These are phyloP conservation scores for Athelia sp. DNA, from an alignment of 1,284 basidiomycete genomes.

Conservation along the genomic window DNA sequence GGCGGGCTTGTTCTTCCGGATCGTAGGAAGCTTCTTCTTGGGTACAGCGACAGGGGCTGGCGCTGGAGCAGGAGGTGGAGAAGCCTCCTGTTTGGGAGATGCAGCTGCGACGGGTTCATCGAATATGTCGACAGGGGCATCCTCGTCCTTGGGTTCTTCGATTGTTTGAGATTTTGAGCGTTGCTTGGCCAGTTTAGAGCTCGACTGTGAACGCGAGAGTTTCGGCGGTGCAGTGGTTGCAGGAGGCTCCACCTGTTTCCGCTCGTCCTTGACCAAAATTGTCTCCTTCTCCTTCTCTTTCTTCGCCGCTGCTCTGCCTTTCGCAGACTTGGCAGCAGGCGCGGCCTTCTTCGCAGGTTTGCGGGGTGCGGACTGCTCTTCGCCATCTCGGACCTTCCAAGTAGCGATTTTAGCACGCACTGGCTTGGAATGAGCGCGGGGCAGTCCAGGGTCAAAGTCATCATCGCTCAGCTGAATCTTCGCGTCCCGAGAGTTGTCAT, in stretches of 20 bases:
- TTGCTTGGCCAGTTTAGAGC: conserved; percentile 3
- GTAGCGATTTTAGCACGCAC: not conserved
- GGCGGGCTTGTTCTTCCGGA: conserved; percentile 63
- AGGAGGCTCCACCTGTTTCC: conserved; percentile 19
- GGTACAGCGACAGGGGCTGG: conserved; percentile 29
- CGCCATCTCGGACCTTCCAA: not conserved
- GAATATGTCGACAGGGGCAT: not conserved
- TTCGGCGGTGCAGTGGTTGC: not conserved
- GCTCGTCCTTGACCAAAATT: conserved; percentile 34
- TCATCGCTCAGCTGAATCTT: not conserved
- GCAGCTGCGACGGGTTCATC: not conserved
- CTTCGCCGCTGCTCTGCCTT: conserved; percentile 8
- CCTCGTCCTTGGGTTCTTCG: not conserved
- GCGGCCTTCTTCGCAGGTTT: not conserved
- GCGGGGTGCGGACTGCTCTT: conserved; percentile 3
- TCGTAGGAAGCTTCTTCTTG: conserved; percentile 64
- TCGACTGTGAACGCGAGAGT: conserved; percentile 4
- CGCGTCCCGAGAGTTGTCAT: conserved; percentile 9
- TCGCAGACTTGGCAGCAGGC: conserved; percentile 4
- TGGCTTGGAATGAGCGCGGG: not conserved
- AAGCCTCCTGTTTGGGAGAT: conserved; percentile 3
- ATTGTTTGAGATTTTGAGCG: not conserved
- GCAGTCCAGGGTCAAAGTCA: not conserved
- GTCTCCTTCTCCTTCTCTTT: conserved; percentile 22
- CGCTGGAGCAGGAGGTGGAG: conserved; percentile 1